Conservation (phyloP, 805 yeast species). For the Candida tammaniensis region DNA sequence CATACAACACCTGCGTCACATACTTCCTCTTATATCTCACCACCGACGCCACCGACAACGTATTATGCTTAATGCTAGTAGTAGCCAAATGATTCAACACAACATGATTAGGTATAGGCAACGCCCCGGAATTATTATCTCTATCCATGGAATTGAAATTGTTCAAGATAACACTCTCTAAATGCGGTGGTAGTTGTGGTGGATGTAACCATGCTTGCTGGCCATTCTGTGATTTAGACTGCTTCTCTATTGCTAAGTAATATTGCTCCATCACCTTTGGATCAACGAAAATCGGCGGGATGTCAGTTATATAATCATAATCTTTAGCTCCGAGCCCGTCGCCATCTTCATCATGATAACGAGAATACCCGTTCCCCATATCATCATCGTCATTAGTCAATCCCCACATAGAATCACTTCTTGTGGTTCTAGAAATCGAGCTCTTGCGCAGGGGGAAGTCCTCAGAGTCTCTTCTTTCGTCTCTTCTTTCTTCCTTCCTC, state of each 20-base stretch:
- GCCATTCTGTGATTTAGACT: constrained; percentile 54
- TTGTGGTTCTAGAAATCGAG: constrained; percentile 26
- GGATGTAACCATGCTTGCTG: constrained; percentile 78
- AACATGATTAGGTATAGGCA: constrained; percentile 93
- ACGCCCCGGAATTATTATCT: constrained; percentile 82
- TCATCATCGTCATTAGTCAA: constrained; percentile 70
- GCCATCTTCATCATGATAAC: constrained; percentile 65
- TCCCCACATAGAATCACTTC: constrained; percentile 62
- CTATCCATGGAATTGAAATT: constrained; percentile 55
- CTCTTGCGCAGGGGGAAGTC: constrained; percentile 24
- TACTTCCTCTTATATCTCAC: constrained; percentile 86
- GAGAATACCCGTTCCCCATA: constrained; percentile 76
- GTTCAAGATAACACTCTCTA: constrained; percentile 89
- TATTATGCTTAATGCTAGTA: constrained; percentile 89
- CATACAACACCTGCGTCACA: constrained; percentile 87
- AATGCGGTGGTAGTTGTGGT: constrained; percentile 94
- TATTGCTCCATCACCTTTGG: constrained; percentile 87
- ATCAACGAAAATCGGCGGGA: constrained; percentile 82
- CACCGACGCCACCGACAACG: constrained; percentile 88
- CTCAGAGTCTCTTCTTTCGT: constrained; percentile 8
- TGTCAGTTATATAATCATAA: constrained; percentile 56
- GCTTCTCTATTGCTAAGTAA: constrained; percentile 71
- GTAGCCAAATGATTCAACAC: constrained; percentile 94
- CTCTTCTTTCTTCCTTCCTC: too few species aligned
- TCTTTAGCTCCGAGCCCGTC: constrained; percentile 12